phyloP scores from a whole-genome alignment of 75 land plant species.

The Picea glauca region DNA sequence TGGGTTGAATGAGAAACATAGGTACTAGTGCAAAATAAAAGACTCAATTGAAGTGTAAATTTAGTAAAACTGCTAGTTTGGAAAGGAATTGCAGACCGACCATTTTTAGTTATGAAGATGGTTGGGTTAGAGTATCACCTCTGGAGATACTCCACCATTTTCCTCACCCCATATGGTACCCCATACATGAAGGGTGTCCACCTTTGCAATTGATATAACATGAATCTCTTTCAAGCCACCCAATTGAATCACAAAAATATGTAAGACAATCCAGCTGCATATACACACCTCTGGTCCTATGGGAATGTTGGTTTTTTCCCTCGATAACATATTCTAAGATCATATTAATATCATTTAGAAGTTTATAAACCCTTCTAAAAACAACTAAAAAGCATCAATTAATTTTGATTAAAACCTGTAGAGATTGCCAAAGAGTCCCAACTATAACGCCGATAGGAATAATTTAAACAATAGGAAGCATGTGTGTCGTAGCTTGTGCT shows the following conservation, averaged over 20 bases:
- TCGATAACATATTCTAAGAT: slow-evolving; percentile 10
- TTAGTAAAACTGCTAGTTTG: not conserved
- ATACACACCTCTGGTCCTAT: slow-evolving; percentile 38
- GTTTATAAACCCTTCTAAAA: not conserved
- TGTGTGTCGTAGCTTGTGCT: not conserved
- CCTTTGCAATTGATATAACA: slow-evolving; percentile 19
- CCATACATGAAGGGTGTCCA: slow-evolving; percentile 29
- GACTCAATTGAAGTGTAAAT: not conserved
- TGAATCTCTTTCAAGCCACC: not conserved
- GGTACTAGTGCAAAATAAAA: not conserved
- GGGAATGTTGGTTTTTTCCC: slow-evolving; percentile 20
- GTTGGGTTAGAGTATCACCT: slow-evolving; percentile 56
- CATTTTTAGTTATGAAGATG: slow-evolving; percentile 70
- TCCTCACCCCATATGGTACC: slow-evolving; percentile 46
- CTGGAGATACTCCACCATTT: slow-evolving; percentile 40
- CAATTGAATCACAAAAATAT: not conserved
- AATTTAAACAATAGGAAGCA: not conserved
- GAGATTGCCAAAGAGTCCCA: not conserved
- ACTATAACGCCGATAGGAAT: not conserved
- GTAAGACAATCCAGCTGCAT: not conserved
- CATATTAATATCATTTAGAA: not conserved
- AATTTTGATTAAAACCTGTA: not conserved
- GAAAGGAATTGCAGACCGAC: slow-evolving; percentile 10
- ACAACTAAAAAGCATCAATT: not conserved
- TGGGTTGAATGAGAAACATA: not conserved